Evolutionary conservation across 805 yeast genomes (phyloP).

Genomic region (Candida alai): DNA sequence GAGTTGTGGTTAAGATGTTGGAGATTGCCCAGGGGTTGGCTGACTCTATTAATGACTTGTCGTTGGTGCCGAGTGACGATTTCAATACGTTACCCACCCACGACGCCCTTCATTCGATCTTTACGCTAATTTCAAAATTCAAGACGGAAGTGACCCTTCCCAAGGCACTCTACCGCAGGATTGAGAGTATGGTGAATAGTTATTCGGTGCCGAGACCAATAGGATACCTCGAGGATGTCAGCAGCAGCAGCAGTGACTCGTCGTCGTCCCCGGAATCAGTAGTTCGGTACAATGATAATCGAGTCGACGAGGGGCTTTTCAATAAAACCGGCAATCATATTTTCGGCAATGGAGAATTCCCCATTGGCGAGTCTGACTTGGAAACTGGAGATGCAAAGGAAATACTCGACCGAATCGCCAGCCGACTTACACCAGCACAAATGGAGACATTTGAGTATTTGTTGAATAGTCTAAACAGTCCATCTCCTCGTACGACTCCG

Average conservation of each 20-base stretch:
- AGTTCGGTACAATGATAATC: too few relatives aligned
- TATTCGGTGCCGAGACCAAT: slow-evolving; percentile 5
- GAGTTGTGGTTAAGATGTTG: slow-evolving; percentile 31
- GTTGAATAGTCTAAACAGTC: background rate
- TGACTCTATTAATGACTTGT: slow-evolving; percentile 14
- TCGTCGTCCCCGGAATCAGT: too few relatives aligned
- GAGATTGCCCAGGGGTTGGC: slow-evolving; percentile 30
- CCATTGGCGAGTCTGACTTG: slow-evolving; percentile 1
- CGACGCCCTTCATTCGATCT: slow-evolving; percentile 14
- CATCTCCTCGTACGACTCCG: slow-evolving; percentile 1
- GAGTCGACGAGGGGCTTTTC: too few relatives aligned
- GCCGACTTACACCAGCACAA: slow-evolving; percentile 3
- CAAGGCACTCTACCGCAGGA: background rate
- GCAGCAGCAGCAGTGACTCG: background rate
- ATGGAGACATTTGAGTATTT: slow-evolving; percentile 5
- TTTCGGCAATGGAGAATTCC: too few relatives aligned
- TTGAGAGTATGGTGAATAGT: slow-evolving; percentile 5
- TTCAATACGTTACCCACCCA: slow-evolving; percentile 2
- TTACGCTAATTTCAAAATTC: slow-evolving; percentile 16
- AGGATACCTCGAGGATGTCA: slow-evolving; percentile 5
- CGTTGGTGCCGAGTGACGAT: slow-evolving; percentile 1
- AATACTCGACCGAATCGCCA: slow-evolving; percentile 1
- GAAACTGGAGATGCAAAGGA: slow-evolving; percentile 4
- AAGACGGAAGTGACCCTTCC: slow-evolving; percentile 22
- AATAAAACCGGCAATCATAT: too few relatives aligned